Evolutionary conservation across 2,329 filamentous ascomycete species (phyloP).

Genomic region (Colletotrichum somersetense): DNA sequence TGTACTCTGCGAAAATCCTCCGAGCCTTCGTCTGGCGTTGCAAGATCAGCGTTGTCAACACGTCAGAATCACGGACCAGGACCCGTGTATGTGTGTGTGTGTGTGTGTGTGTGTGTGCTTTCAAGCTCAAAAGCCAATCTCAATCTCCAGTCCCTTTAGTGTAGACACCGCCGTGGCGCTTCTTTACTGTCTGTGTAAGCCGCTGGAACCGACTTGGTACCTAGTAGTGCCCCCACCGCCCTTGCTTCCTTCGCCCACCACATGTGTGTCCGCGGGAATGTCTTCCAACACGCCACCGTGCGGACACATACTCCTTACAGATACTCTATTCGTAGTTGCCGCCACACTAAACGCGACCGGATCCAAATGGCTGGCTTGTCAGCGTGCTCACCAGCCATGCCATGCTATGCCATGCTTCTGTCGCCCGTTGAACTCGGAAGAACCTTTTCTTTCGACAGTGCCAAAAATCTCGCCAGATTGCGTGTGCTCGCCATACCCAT

Average conservation of each 20-base stretch:
- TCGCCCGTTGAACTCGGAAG: not conserved
- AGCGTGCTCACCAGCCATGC: not conserved
- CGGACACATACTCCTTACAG: not conserved
- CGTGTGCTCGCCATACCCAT: slow-evolving; percentile 18
- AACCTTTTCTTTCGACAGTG: slow-evolving; percentile 10
- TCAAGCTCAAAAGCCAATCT: slow-evolving; percentile 41
- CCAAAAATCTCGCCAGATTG: slow-evolving; percentile 7
- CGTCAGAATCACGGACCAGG: slow-evolving; percentile 35
- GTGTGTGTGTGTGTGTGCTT: not conserved
- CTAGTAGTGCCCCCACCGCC: not conserved
- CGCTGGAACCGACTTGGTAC: slow-evolving; percentile 36
- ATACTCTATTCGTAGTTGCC: not conserved
- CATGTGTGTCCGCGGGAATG: not conserved
- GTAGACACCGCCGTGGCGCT: slow-evolving; percentile 24
- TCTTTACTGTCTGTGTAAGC: not conserved
- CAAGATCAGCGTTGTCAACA: slow-evolving; percentile 40
- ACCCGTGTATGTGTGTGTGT: slow-evolving; percentile 6
- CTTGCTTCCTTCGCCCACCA: not conserved
- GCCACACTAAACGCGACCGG: not conserved
- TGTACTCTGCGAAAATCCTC: slow-evolving; percentile 31
- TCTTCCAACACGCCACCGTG: not conserved
- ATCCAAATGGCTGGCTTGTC: not conserved
- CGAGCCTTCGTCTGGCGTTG: slow-evolving; percentile 32
- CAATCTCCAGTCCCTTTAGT: slow-evolving; percentile 27
- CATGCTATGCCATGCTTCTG: not conserved